These are phyloP conservation scores for Rhododendron vialii DNA, from an alignment of 148 eudicot species.

Conservation along the genomic window DNA sequence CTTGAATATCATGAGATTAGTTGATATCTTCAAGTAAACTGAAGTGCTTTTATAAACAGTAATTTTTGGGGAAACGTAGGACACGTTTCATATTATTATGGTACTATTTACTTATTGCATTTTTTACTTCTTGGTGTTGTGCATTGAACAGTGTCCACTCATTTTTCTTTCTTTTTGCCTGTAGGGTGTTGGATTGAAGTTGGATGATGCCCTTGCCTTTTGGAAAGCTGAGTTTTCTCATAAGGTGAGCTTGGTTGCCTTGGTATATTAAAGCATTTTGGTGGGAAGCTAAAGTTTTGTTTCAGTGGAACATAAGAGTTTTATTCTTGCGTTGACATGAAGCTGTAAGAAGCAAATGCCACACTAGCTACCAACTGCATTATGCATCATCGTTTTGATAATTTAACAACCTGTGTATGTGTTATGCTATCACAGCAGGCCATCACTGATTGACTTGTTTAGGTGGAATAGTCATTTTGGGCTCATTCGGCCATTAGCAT, in stretches of 20 bases:
- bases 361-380: neutral
- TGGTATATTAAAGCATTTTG: neutral
- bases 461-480: neutral
- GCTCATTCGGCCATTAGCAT: neutral
- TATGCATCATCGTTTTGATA: neutral
- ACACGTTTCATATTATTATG: neutral
- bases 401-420: neutral
- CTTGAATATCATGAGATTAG: neutral
- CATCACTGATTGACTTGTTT: neutral
- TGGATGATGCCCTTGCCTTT: slow-evolving; percentile 97
- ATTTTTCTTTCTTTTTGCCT: slow-evolving; percentile 1
- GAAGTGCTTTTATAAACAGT: neutral
- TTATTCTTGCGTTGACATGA: slow-evolving; percentile 1
- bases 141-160: neutral
- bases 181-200: slow-evolving; percentile 89
- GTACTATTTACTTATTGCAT: neutral
- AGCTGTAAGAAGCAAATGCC: neutral
- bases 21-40: neutral
- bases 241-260: slow-evolving; percentile 46
- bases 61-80: neutral
- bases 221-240: slow-evolving; percentile 92
- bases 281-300: neutral
- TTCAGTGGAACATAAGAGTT: neutral
- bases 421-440: neutral
- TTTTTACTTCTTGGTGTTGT: slow-evolving; percentile 2